These are phyloP conservation scores for Bjerkandera adusta DNA, from an alignment of 1,284 basidiomycete species.

Conservation along the genomic window DNA sequence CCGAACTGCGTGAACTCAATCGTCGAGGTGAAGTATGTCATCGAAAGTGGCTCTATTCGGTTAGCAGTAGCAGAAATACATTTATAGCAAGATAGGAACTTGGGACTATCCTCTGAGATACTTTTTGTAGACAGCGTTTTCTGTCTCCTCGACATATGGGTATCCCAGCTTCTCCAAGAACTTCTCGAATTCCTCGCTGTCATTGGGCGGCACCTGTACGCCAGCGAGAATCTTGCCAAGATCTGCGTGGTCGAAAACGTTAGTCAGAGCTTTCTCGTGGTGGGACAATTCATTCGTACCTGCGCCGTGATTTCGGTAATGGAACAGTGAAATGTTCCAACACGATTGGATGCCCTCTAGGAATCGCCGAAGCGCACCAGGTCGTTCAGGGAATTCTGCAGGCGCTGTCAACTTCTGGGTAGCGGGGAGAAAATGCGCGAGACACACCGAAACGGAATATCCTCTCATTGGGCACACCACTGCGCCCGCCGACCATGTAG, in stretches of 20 bases:
- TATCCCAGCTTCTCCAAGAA: slow-evolving; percentile 85
- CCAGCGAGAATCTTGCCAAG: slow-evolving; percentile 91
- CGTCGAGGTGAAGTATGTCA: too few species aligned
- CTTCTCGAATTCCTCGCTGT: slow-evolving; percentile 63
- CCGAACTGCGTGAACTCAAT: too few species aligned
- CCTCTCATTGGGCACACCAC: slow-evolving; percentile 79
- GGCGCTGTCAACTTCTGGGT: neutral
- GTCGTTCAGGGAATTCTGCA: slow-evolving; percentile 96
- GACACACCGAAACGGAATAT: slow-evolving; percentile 89
- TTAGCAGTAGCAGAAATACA: too few species aligned
- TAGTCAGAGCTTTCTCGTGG: neutral
- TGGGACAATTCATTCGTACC: slow-evolving; percentile 48
- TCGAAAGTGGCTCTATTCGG: too few species aligned
- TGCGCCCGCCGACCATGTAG: slow-evolving; percentile 91
- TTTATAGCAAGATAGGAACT: neutral
- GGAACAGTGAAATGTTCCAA: slow-evolving; percentile 97
- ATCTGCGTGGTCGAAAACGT: slow-evolving; percentile 45
- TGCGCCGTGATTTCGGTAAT: slow-evolving; percentile 96
- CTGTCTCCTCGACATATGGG: slow-evolving; percentile 89
- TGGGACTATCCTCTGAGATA: slow-evolving; percentile 48
- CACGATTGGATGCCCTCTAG: slow-evolving; percentile 76
- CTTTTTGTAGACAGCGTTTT: slow-evolving; percentile 83
- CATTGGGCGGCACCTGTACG: slow-evolving; percentile 82
- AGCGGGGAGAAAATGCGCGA: slow-evolving; percentile 5
- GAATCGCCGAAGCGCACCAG: slow-evolving; percentile 90